A percentile compares a stretch with the other conserved stretches of the same genome.
These are phyloP conservation scores for Pontederia paniculata DNA, from an alignment of 176 grass and related monocot genomes.

Conservation along the genomic window DNA sequence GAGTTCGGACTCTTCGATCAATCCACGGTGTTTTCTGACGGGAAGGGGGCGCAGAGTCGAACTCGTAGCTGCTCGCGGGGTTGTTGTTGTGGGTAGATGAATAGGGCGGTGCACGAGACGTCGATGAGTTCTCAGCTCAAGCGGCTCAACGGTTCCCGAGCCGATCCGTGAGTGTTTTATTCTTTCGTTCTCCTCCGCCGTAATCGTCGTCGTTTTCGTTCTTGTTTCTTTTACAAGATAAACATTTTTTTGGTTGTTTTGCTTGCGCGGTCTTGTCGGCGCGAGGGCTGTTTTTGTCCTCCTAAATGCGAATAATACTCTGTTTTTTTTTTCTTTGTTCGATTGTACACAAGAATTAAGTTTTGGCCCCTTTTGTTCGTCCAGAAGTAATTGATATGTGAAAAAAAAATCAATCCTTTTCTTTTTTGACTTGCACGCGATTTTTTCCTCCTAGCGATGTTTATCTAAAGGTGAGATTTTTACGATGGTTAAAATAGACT, in stretches of 20 bases:
- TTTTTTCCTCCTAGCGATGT: too few species aligned
- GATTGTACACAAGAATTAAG: too few species aligned
- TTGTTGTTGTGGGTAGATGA: conserved; percentile 41
- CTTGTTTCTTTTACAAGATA: not conserved
- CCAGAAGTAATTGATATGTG: too few species aligned
- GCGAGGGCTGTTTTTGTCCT: not conserved
- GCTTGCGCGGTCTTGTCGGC: not conserved
- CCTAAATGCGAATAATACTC: not conserved
- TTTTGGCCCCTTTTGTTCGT: too few species aligned
- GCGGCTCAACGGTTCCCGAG: conserved; percentile 49
- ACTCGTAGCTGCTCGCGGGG: not conserved
- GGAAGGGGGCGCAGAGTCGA: not conserved
- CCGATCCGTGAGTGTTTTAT: conserved; percentile 82
- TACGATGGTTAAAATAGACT: too few species aligned
- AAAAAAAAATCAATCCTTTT: too few species aligned
- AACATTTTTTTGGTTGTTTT: not conserved
- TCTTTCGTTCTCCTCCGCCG: conserved; percentile 3
- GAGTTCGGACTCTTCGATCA: not conserved
- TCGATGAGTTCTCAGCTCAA: conserved; percentile 81
- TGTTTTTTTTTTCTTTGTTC: not conserved
- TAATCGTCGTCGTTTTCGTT: conserved; percentile 3
- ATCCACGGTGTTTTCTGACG: not conserved
- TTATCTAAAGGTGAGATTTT: too few species aligned
- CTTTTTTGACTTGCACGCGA: too few species aligned
- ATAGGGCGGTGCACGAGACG: conserved; percentile 49